Evolutionary conservation across 257 asterid genomes (phyloP), one percentile per base, ranked within the genome.

Genomic region (Petunia secreta): DNA sequence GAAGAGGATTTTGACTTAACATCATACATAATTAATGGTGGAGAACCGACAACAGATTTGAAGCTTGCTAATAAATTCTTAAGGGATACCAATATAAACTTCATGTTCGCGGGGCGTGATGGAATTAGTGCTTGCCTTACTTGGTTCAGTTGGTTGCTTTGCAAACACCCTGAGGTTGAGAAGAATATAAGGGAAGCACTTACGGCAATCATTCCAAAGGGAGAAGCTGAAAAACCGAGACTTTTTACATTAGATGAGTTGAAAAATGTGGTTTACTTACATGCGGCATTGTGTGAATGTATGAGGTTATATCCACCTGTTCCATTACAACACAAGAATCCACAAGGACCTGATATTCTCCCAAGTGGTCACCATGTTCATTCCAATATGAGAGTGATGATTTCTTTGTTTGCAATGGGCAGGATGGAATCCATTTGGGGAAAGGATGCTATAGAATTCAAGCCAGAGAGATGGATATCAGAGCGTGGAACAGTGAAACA

Each of bases 321-420:
- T 52, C 90, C 92, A 0, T 88, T 90, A 77, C 90, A 90, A 15
- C 94, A 90, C 75, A 90, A 90, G 86, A 87, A 74, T 68, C 92
- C 92, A 0, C 25, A 78, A 11, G 48, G 78, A 74, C 78, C 81
- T 25, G 25, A 25, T 25, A 25, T 25, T 25, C 25, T 25, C 25
- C 25, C 25, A 25, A 25, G 25, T 25, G 25, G 25, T 25, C 25
- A 25, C 25, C 25, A 25, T 25, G 25, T 25, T 25, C 25, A 25
- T 25, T 25, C 90, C 1, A 75, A 79, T 48, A 85, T 85, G 88
- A 88, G 87, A 64, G 83, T 87, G 9, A 14, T 90, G 89, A 78
- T 90, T 15, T 83, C 89, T 0, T 46, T 90, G 78, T 90, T 88
- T 9, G 90, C 93, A 9, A 88, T 90, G 93, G 93, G 90, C 41